These are phyloP conservation scores for Tricholoma saponaceum DNA, from an alignment of 768 basidiomycete genomes.

Conservation along the genomic window DNA sequence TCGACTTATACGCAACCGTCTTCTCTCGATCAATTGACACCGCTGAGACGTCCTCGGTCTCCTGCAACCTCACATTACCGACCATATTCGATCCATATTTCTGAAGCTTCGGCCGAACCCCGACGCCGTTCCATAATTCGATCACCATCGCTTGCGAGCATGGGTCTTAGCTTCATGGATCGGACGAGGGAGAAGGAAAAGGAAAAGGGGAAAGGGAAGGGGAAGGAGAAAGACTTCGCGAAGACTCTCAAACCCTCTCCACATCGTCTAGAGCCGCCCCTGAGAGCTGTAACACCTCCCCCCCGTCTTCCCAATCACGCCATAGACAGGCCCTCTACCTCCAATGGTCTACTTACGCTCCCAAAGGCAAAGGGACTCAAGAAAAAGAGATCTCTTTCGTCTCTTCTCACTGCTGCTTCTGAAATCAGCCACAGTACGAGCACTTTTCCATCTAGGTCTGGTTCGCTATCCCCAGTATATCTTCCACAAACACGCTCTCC, in stretches of 20 bases:
- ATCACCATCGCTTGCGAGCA: slow-evolving; percentile 28
- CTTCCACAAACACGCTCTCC: neutral
- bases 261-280: neutral
- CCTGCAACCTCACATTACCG: slow-evolving; percentile 32
- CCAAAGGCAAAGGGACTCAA: slow-evolving; percentile 20
- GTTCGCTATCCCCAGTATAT: slow-evolving; percentile 10
- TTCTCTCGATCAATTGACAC: slow-evolving; percentile 10
- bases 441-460: slow-evolving; percentile 3
- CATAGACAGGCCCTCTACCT: slow-evolving; percentile 11
- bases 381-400: slow-evolving; percentile 35
- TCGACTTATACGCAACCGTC: slow-evolving; percentile 3
- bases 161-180: slow-evolving; percentile 34
- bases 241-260: neutral
- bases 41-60: slow-evolving; percentile 10
- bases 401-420: slow-evolving; percentile 23
- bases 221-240: neutral
- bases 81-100: slow-evolving; percentile 33
- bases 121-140: slow-evolving; percentile 22
- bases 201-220: slow-evolving; percentile 1
- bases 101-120: slow-evolving; percentile 16
- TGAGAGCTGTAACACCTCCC: slow-evolving; percentile 5
- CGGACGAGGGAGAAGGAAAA: slow-evolving; percentile 25
- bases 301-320: neutral
- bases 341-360: slow-evolving; percentile 16
- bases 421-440: slow-evolving; percentile 6